phyloP scores from a whole-genome alignment of 1,284 basidiomycete genomes.

The Trametes versicolor region DNA sequence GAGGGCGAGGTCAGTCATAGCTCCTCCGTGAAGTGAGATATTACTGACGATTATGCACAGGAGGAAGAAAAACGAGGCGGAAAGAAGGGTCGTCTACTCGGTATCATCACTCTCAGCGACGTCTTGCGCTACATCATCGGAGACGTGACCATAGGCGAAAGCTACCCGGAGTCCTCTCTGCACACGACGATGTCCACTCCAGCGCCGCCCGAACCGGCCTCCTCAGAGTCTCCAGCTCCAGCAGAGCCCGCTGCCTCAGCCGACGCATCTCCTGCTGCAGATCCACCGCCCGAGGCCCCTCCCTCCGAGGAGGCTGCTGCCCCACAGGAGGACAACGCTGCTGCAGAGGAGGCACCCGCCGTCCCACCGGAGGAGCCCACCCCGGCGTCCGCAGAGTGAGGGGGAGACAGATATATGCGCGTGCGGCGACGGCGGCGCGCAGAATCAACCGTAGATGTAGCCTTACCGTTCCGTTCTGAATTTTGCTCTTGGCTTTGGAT shows the following conservation, averaged over 20 bases:
- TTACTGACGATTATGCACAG: constrained; percentile 48
- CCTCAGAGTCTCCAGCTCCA: constrained; percentile 9
- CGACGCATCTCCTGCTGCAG: constrained; percentile 7
- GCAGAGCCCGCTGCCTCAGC: constrained; percentile 3
- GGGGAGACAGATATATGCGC: constrained; percentile 1
- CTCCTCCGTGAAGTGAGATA: constrained; percentile 12
- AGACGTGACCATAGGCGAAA: constrained; percentile 59
- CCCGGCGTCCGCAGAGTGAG: constrained; percentile 12
- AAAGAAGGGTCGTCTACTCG: constrained; percentile 86
- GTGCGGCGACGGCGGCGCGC: not conserved
- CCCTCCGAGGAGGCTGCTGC: not conserved
- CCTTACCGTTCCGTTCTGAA: constrained; percentile 35
- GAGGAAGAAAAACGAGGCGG: constrained; percentile 81
- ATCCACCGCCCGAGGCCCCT: constrained; percentile 12
- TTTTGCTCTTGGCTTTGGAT: constrained; percentile 35
- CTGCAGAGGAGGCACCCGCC: not conserved
- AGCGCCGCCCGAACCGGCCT: constrained; percentile 16
- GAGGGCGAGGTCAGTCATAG: constrained; percentile 74
- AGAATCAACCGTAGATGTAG: constrained; percentile 37
- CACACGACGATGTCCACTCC: constrained; percentile 9
- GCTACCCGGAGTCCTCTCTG: constrained; percentile 11
- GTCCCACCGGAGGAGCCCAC: constrained; percentile 3
- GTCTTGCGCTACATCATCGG: constrained; percentile 90
- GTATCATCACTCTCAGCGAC: constrained; percentile 92
- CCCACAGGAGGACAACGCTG: constrained; percentile 9